A percentile compares a stretch with the other conserved stretches of the same genome.
phyloP scores from a whole-genome alignment of 2,329 filamentous ascomycete species.

The Botrytis fragariae region DNA sequence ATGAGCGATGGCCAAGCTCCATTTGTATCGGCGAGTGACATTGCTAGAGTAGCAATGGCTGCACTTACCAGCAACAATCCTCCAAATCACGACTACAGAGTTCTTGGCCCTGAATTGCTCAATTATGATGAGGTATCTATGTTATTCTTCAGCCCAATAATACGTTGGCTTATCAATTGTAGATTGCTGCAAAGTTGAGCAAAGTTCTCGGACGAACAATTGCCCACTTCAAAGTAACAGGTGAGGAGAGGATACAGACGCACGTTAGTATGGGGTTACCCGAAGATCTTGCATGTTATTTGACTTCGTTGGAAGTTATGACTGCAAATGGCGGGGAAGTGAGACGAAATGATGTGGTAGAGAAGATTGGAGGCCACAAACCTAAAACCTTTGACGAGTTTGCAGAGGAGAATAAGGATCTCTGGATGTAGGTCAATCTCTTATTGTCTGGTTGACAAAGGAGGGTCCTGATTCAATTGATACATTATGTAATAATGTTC shows the following conservation, averaged over 20 bases:
- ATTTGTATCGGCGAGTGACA: not conserved
- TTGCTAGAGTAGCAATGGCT: not conserved
- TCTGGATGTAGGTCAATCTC: not conserved
- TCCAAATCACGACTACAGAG: not conserved
- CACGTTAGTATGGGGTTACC: not conserved
- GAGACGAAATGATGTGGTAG: not conserved
- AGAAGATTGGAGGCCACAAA: not conserved
- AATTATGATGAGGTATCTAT: not conserved
- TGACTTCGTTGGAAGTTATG: not conserved
- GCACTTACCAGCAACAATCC: not conserved
- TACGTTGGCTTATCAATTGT: not conserved
- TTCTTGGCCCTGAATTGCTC: not conserved
- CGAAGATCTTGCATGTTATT: not conserved
- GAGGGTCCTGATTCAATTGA: not conserved
- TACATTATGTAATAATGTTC: not conserved
- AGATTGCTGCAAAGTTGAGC: conserved; percentile 2
- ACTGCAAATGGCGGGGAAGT: not conserved
- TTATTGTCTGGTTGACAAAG: not conserved
- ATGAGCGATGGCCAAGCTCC: not conserved
- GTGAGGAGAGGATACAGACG: not conserved
- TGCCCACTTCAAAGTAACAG: not conserved
- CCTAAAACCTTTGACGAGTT: not conserved
- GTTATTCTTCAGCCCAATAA: not conserved
- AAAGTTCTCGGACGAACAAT: not conserved
- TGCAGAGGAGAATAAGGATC: not conserved